These are phyloP conservation scores for Exophiala aquamarina DNA, from an alignment of 2,329 filamentous ascomycete genomes.

Conservation along the genomic window DNA sequence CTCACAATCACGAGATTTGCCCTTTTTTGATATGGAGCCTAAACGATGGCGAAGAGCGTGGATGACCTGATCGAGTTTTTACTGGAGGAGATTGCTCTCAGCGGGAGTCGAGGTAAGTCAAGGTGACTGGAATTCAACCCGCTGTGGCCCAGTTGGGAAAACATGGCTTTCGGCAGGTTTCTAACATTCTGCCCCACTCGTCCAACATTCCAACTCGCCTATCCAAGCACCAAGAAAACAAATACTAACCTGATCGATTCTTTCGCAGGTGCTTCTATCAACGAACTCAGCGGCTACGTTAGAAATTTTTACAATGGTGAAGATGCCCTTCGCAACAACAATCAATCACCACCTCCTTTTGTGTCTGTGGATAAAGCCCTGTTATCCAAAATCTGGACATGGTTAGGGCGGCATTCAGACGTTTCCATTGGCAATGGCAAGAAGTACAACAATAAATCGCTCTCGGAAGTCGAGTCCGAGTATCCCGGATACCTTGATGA, in stretches of 20 bases:
- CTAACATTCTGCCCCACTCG: constrained; percentile 2
- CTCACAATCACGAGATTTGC: not conserved
- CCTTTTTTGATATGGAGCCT: constrained; percentile 15
- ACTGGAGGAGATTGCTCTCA: constrained; percentile 59
- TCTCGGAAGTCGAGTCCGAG: constrained; percentile 41
- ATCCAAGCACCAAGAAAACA: not conserved
- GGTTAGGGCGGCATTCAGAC: constrained; percentile 57
- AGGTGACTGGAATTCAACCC: too few relatives aligned
- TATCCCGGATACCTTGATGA: constrained; percentile 20
- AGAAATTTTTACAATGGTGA: constrained; percentile 37
- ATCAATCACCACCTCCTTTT: constrained; percentile 1
- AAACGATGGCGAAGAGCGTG: constrained; percentile 49
- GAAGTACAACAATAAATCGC: constrained; percentile 40
- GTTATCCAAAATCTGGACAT: constrained; percentile 57
- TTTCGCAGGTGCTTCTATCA: constrained; percentile 16
- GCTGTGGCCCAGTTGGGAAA: constrained; percentile 7
- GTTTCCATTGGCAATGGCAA: constrained; percentile 49
- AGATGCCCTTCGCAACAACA: not conserved
- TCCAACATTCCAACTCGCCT: not conserved
- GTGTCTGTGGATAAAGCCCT: constrained; percentile 49
- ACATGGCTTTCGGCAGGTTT: too few relatives aligned
- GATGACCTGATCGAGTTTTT: constrained; percentile 60
- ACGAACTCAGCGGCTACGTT: constrained; percentile 36
- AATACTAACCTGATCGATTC: constrained; percentile 1
- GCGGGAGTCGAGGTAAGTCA: constrained; percentile 55